Percentiles rank a stretch among this genome's conserved stretches.
phyloP scores from a whole-genome alignment of 2,329 filamentous ascomycete species.

The Clathrospora elynae region DNA sequence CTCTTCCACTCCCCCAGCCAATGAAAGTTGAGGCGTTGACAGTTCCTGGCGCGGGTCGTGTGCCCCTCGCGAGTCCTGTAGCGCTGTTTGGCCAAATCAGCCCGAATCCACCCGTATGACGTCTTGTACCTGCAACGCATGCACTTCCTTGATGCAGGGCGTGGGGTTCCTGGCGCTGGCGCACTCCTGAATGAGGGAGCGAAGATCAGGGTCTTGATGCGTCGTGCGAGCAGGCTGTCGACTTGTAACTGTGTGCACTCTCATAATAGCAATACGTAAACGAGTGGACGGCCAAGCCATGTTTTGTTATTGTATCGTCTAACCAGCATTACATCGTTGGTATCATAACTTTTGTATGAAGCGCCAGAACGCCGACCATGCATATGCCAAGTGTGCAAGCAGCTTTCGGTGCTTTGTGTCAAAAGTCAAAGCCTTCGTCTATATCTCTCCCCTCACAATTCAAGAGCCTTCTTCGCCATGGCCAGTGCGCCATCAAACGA shows the following conservation, averaged over 20 bases:
- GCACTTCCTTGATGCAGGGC: constrained; percentile 9
- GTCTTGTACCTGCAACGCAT: constrained; percentile 8
- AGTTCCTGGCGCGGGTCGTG: constrained; percentile 13
- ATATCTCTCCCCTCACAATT: constrained; percentile 39
- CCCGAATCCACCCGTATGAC: constrained; percentile 32
- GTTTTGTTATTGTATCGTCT: constrained; percentile 12
- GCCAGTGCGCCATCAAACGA: constrained; percentile 84
- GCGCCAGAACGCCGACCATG: constrained; percentile 40
- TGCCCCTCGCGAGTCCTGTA: constrained; percentile 9
- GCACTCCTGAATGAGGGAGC: too few species aligned
- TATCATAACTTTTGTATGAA: constrained; percentile 36
- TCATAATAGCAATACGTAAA: neutral
- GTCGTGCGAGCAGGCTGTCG: constrained; percentile 7
- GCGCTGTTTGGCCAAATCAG: constrained; percentile 9
- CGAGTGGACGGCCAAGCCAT: constrained; percentile 3
- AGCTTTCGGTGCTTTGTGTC: constrained; percentile 21
- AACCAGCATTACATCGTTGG: constrained; percentile 27
- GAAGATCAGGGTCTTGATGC: constrained; percentile 12
- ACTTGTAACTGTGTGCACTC: too few species aligned
- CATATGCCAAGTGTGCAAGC: constrained; percentile 26
- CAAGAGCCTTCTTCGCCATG: constrained; percentile 80
- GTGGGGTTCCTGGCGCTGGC: constrained; percentile 16
- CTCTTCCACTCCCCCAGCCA: constrained; percentile 8
- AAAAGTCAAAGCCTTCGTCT: too few species aligned
- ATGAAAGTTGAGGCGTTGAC: constrained; percentile 10